Percentiles rank a stretch among this genome's conserved stretches.
Conservation (phyloP, 2,329 filamentous ascomycete species). For the Penicillium aurantiogriseum region DNA sequence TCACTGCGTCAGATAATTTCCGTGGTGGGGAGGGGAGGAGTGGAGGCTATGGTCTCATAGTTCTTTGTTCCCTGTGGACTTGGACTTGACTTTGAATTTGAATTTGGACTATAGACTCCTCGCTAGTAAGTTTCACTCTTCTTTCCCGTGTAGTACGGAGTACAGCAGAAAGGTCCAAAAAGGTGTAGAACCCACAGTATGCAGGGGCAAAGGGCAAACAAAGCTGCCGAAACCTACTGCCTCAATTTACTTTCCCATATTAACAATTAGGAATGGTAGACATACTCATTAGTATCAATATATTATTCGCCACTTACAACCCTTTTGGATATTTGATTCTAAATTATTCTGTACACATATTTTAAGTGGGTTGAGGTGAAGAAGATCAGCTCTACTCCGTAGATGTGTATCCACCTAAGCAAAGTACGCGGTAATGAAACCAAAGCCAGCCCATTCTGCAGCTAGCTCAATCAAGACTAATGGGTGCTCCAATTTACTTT, state of each 20-base stretch:
- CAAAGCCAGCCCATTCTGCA: slow-evolving; percentile 4
- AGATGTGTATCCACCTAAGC: neutral
- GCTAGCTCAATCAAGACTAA: neutral
- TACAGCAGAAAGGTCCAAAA: slow-evolving; percentile 2
- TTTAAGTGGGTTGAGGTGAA: neutral
- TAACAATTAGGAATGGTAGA: neutral
- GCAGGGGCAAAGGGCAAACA: neutral
- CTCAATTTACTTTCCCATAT: neutral
- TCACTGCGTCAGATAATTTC: neutral
- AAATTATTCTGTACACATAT: neutral
- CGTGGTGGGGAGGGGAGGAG: neutral
- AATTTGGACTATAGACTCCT: neutral
- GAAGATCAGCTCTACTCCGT: neutral
- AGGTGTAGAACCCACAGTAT: neutral
- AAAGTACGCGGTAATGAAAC: slow-evolving; percentile 1
- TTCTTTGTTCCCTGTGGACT: neutral
- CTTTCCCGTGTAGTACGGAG: neutral
- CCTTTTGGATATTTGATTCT: neutral
- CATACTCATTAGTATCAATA: neutral
- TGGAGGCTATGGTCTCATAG: neutral
- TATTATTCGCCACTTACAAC: neutral
- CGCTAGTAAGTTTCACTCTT: neutral
- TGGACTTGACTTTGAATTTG: neutral
- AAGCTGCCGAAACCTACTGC: neutral
- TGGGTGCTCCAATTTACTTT: neutral